Conservation (phyloP, 164 flowering plant genomes). For the Macadamia tetraphylla region DNA sequence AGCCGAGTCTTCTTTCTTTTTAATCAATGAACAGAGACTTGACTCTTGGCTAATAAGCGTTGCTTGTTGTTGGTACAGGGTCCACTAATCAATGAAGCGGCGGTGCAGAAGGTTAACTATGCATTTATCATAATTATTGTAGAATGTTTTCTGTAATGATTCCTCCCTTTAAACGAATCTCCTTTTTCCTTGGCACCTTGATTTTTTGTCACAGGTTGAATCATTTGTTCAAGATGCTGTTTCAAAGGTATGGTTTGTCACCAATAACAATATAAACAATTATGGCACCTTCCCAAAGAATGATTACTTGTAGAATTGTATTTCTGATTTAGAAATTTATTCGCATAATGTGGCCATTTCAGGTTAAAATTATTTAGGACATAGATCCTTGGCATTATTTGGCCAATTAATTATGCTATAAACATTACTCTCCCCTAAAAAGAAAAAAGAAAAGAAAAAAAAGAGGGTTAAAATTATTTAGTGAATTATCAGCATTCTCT, state of each 20-base stretch:
- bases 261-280: background rate
- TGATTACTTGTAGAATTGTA: too few relatives aligned
- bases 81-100: constrained; percentile 92
- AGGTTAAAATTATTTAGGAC: too few relatives aligned
- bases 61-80: constrained; percentile 47
- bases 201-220: constrained; percentile 59
- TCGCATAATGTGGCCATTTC: too few relatives aligned
- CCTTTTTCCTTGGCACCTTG: background rate
- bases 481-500: too few relatives aligned
- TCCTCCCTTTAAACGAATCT: background rate
- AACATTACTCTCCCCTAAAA: too few relatives aligned
- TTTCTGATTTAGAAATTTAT: too few relatives aligned
- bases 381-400: too few relatives aligned
- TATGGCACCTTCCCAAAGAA: too few relatives aligned
- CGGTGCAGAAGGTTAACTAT: constrained; percentile 63
- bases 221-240: constrained; percentile 73
- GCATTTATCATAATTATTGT: background rate
- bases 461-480: too few relatives aligned
- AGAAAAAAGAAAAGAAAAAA: too few relatives aligned
- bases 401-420: too few relatives aligned
- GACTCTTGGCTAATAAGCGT: background rate
- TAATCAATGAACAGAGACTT: background rate
- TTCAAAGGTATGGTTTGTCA: constrained; percentile 58
- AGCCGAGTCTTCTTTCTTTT: background rate
- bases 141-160: background rate